Base-by-base conservation (phyloP, 345 rosid species). In the Populus nigra region DNA sequence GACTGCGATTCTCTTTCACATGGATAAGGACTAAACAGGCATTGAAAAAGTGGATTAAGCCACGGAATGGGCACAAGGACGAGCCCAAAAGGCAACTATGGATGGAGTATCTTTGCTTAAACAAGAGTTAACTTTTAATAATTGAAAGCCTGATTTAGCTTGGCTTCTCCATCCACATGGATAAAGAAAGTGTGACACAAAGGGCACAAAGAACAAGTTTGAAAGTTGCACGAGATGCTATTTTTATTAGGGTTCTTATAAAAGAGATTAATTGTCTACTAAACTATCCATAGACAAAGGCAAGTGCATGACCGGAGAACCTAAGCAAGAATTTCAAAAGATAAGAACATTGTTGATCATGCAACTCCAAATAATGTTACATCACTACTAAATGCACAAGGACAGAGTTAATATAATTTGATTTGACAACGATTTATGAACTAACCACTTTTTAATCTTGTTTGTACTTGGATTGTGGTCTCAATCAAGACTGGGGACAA, bases 1-100 rank as follows among this genome's bases (percentile, higher is more conserved):
- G 76, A 65, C 73, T 78, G 29, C 23, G 73, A 55, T 39, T 80
- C 70, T 50, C 65, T n/a, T 13, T 31, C 80, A 69, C 80, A 75
- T 76, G 80, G 73, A 69, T 63, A 74, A 65, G 76, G 57, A 29
- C 65, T 29, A 72, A 65, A 8, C 5, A 23, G 27, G 65, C 65
- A 23, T 10, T 59, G 65, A n/a, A 23, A 59, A 59, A 23, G 65
- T 59, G 16, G 29, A 59, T n/a, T 23, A 10, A 23, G 65, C 29
- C 65, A 10, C 9, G 65, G 65, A 10, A 59, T n/a, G 29, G 65
- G 65, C 65, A 57, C 63, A n/a, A 1, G 62, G 62, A 47, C 5
- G 53, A 57, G 62, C 27, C 12, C 12, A 73, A 45, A 65, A 5
- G 27, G 65, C 25, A 71, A 41, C 2, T 39, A 27, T 25, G 53